Evolutionary conservation across 179 eudicot species (phyloP), one percentile per base, ranked within the genome.

Genomic region (Silene noctiflora): DNA sequence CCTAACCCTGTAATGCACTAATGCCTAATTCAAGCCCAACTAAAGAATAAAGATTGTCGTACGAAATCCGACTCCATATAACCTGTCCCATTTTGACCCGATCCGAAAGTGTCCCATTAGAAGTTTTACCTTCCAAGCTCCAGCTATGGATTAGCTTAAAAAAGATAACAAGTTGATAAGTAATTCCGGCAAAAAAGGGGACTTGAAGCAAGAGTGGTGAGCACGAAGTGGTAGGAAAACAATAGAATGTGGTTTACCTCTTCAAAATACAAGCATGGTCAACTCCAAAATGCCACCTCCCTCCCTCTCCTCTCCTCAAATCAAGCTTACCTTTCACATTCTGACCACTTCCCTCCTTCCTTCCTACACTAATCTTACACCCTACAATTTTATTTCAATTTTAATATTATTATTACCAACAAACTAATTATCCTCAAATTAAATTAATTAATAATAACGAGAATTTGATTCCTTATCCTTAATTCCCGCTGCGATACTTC

Each of bases 401-500:
- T 63, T 35, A 14, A 13, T 17, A 51, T 25, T 27, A 55, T 58
- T 48, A 70, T 13, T 22, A 35, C 4, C 58, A 35, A 33, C 44
- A 17, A 25, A 44, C 42, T 61, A 74, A 58, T 73, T 27, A 25
- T 22, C 11, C 12, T 16, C 58, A 35, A 55, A 29, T 55, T 31
- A 69, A 22, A 29, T 29, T 29, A 35, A 35, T 35, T 56, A n/a
- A 17, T 60, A 22, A 58, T 44, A 69, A 69, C 42, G n/a, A 25
- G 53, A 69, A 67, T 60, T 44, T 64, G 75, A 56, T 42, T 58
- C 48, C 60, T 22, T 20, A 16, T 59, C 74, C 64, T 65, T 31
- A 21, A 71, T 72, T 79, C 80, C 44, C 80, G 67, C 68, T 78
- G 56, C 70, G 74, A 72, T 76, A 67, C 78, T 67, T 67, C 65